Evolutionary conservation across 2,329 filamentous ascomycete genomes (phyloP), one percentile per base, ranked within the genome.

Genomic region (Scopulariopsis brevicaulis): DNA sequence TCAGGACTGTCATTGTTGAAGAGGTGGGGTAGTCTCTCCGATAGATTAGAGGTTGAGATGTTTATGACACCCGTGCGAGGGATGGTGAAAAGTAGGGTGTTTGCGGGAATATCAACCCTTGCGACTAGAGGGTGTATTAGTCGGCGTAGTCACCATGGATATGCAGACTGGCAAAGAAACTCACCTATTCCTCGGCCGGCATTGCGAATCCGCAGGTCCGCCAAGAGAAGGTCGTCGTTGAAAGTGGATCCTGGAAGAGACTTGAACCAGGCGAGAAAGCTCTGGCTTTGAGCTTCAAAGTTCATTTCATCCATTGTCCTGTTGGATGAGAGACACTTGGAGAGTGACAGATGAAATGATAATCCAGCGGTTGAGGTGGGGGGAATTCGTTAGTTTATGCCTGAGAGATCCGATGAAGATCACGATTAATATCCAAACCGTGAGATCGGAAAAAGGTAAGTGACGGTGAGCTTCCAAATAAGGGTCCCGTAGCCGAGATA

Each of bases 71-170:
- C 75, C 53, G 76, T 72, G 61, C 88, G 83, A 2, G 90, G 90
- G 61, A 96, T 88, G 53, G 83, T 85, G 74, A 96, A 96, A 51
- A 96, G 79, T 54, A 86, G 81, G 59, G 90, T 89, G 60, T 91
- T 88, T 64, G 87, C 80, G 20, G 77, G 73, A 57, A 96, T 89
- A 61, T 90, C 82, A 59, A 78, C 69, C 24, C 73, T 79, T 28
- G 90, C 88, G 64, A 95, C 89, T 93, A 34, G 32, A 24, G 24
- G 1, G 35, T 20, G 35, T 22, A 59, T 66, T 34, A 67, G 58
- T 56, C 10, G n/a, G 24, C 46, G 12, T 50, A 8, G 20, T 24
- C 12, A 50, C 8, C 8, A 24, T 14, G 18, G 24, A 12, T 11
- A 6, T 24, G 46, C 12, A 50, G 12, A 11, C 3, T 6, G 46